Conservation (phyloP, 2,329 filamentous ascomycete genomes). For the Cercospora sp. region DNA sequence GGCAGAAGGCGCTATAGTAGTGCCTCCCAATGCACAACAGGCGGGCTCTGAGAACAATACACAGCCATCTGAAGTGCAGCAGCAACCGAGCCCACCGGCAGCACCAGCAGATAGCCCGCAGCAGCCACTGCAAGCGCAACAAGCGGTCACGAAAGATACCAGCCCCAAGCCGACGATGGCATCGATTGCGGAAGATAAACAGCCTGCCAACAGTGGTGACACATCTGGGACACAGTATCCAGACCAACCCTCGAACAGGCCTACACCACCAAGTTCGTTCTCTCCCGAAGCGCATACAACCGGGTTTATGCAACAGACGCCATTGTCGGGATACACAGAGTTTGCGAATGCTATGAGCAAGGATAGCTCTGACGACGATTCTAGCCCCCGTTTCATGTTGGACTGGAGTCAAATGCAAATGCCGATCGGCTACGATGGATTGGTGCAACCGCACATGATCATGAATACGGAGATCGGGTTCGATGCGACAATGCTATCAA, state of each 20-base stretch:
- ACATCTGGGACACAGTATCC: conserved; percentile 43
- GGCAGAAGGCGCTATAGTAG: conserved; percentile 32
- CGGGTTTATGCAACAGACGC: conserved; percentile 46
- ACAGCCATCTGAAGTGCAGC: conserved; percentile 16
- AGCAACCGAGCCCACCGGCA: conserved; percentile 15
- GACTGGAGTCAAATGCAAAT: conserved; percentile 52
- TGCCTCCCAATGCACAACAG: conserved; percentile 30
- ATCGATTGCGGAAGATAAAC: conserved; percentile 35
- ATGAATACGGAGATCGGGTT: conserved; percentile 49
- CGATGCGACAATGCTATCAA: conserved; percentile 45
- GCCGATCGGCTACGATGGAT: conserved; percentile 46
- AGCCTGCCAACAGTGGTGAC: conserved; percentile 33
- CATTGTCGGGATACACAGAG: conserved; percentile 50
- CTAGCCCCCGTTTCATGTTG: conserved; percentile 51
- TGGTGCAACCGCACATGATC: conserved; percentile 47
- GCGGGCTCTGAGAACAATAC: conserved; percentile 23
- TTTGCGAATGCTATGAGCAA: conserved; percentile 41
- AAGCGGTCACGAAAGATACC: conserved; percentile 38
- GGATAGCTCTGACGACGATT: conserved; percentile 45
- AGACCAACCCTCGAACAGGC: conserved; percentile 43
- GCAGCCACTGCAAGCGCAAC: conserved; percentile 31
- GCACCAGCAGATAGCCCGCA: conserved; percentile 34
- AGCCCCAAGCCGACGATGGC: conserved; percentile 33
- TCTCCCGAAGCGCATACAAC: conserved; percentile 29
- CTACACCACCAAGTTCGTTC: conserved; percentile 30